Conservation (phyloP, 345 rosid genomes). For the Dipteronia sinensis region DNA sequence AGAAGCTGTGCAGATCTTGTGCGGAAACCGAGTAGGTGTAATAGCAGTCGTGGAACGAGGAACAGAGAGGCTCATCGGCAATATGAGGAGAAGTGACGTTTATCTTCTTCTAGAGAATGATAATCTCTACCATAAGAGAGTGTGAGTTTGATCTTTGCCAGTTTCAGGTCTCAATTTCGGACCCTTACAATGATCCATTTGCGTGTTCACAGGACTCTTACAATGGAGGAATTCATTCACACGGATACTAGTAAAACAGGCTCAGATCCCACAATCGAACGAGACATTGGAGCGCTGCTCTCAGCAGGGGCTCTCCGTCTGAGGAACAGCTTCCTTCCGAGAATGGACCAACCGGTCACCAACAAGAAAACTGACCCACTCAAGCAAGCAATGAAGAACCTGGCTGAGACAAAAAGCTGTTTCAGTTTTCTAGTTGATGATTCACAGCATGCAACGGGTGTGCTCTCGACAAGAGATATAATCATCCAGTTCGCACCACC, state of each 20-base stretch:
- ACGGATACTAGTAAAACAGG: slow-evolving; percentile 16
- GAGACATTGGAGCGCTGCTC: slow-evolving; percentile 28
- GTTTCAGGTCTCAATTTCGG: too few species aligned
- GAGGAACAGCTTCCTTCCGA: slow-evolving; percentile 30
- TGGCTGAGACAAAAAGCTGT: slow-evolving; percentile 32
- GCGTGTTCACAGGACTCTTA: slow-evolving; percentile 25
- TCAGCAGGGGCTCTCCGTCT: slow-evolving; percentile 36
- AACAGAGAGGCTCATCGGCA: slow-evolving; percentile 30
- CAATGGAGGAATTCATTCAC: slow-evolving; percentile 33
- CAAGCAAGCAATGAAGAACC: slow-evolving; percentile 44
- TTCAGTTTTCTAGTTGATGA: slow-evolving; percentile 34
- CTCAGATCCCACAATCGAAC: slow-evolving; percentile 24
- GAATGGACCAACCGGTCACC: slow-evolving; percentile 41
- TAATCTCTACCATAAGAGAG: slow-evolving; percentile 13
- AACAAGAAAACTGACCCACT: slow-evolving; percentile 35
- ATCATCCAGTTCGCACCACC: slow-evolving; percentile 47
- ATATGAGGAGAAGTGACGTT: slow-evolving; percentile 31
- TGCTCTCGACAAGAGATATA: slow-evolving; percentile 35
- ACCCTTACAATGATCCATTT: neutral
- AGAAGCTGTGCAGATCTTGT: slow-evolving; percentile 33
- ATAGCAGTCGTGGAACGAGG: slow-evolving; percentile 24
- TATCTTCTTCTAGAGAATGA: slow-evolving; percentile 38
- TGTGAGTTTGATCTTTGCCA: slow-evolving; percentile 19
- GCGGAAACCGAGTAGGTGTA: slow-evolving; percentile 27
- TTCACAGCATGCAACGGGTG: slow-evolving; percentile 9